Conservation (phyloP, 1,284 basidiomycete genomes). For the Ganoderma meredithae region DNA sequence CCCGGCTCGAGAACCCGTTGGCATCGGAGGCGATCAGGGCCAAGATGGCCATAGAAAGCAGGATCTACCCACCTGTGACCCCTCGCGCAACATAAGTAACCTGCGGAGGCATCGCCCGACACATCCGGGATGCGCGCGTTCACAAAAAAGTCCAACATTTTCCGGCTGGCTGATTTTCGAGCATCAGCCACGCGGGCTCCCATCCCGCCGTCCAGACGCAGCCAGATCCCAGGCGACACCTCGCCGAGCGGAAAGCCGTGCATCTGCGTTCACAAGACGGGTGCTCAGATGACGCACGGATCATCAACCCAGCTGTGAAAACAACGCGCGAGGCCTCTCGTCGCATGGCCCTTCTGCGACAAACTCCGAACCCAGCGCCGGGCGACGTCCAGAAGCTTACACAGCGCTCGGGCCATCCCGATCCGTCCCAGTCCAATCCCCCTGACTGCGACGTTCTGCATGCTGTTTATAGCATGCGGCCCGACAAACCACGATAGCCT, state of each 20-base stretch:
- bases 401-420: conserved; percentile 11
- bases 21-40: conserved; percentile 17
- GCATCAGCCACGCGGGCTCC: not conserved
- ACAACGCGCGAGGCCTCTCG: conserved; percentile 3
- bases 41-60: conserved; percentile 10
- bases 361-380: conserved; percentile 16
- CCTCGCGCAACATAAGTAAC: conserved; percentile 5
- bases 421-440: conserved; percentile 15
- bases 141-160: not conserved
- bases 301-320: conserved; percentile 14
- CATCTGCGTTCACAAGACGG: conserved; percentile 13
- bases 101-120: conserved; percentile 12
- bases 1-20: conserved; percentile 28
- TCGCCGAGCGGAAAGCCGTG: not conserved
- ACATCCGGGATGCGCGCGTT: not conserved
- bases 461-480: conserved; percentile 3
- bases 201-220: conserved; percentile 1
- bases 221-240: not conserved
- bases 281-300: conserved; percentile 11
- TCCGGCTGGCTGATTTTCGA: not conserved
- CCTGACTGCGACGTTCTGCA: conserved; percentile 2
- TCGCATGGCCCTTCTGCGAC: conserved; percentile 12
- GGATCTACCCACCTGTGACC: conserved; percentile 11
- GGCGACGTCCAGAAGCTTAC: conserved; percentile 3
- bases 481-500: conserved; percentile 12